Percentiles rank a stretch among this genome's conserved stretches.
Conservation (phyloP, 805 yeast genomes). For the Candida orba region DNA sequence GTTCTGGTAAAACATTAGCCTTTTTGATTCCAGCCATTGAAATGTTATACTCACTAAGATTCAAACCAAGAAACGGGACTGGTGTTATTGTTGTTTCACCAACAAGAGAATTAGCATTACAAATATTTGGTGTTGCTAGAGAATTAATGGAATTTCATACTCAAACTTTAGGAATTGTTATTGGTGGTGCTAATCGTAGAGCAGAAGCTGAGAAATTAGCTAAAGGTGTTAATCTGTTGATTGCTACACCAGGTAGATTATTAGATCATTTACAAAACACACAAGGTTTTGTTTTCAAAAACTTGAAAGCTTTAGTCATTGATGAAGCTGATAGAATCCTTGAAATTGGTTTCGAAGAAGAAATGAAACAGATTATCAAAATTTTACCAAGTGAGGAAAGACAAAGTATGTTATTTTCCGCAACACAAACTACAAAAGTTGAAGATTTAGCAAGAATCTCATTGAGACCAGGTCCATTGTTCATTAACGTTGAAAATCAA, state of each 20-base stretch:
- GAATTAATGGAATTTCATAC: conserved; percentile 79
- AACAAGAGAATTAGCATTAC: conserved; percentile 95
- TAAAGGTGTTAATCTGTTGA: conserved; percentile 88
- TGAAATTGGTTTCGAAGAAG: conserved; percentile 98
- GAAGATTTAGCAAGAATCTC: conserved; percentile 97
- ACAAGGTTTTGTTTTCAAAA: conserved; percentile 86
- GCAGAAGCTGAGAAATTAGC: conserved; percentile 92
- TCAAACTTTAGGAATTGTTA: conserved; percentile 93
- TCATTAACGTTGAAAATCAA: conserved; percentile 86
- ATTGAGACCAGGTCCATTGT: conserved; percentile 84
- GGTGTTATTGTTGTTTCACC: conserved; percentile 96
- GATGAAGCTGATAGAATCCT: conserved; percentile 98
- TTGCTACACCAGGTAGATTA: conserved; percentile 97
- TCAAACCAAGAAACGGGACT: conserved; percentile 97
- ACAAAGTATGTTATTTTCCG: conserved; percentile 97
- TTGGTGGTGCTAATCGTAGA: conserved; percentile 97
- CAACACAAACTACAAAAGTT: conserved; percentile 97
- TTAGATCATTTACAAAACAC: conserved; percentile 96
- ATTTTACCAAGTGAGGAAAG: conserved; percentile 89
- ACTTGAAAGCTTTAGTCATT: conserved; percentile 85
- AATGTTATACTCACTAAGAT: conserved; percentile 78
- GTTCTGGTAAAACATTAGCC: conserved; percentile 97
- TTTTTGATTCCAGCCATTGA: conserved; percentile 95
- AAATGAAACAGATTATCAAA: conserved; percentile 93
- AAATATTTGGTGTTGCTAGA: conserved; percentile 95